Base-by-base conservation (phyloP, 768 basidiomycete genomes). In the Phylloporus arenicola region DNA sequence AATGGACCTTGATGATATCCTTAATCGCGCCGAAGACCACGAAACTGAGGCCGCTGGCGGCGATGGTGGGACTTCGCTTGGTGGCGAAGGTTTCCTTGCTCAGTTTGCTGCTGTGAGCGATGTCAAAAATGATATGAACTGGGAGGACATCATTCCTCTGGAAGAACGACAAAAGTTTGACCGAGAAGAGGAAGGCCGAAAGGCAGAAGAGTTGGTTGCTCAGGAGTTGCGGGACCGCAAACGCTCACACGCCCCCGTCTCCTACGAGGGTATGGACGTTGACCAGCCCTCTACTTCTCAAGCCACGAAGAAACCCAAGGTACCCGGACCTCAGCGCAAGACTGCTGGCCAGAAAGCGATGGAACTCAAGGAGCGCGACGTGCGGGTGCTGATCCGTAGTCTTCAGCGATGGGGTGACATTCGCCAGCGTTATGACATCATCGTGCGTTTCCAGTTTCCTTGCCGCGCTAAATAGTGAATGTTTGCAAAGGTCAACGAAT, bases 401-500 rank as follows among this genome's bases (percentile, higher is more conserved):
- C 74, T 99, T 59, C 93, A 96, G 64, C 86, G 92, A 52, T 99
- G 96, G 93, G 96, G 96, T 34, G 95, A 99, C 68, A 91, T 98
- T 53, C 81, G 92, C 43, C 83, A 86, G 59, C 88, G 96, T 33
- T 98, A 96, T 70, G 92, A 96, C 35, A 76, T 85, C 51, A 96
- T 99, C 58, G 94, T 95, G 67, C 68, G 89, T 80, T 16, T 47
- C 44, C 31, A 47, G 20, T 25, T 47, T 51, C 50, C 17, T 20
- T 43, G 6, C 14, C 10, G 24, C 14, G n/a, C 11, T 6, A 17
- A 30, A 34, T 46, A 31, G 41, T 57, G 22, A 30, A 54, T 19
- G n/a, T 35, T 49, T 16, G 16, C 45, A 2, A 58, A 95, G 92
- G 90, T 93, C 51, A 75, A 72, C 47, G 96, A 99, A 64, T 77